Base-by-base conservation (phyloP, 108 stramenopile genomes). In the Pseudonitzschia delicatissima region DNA sequence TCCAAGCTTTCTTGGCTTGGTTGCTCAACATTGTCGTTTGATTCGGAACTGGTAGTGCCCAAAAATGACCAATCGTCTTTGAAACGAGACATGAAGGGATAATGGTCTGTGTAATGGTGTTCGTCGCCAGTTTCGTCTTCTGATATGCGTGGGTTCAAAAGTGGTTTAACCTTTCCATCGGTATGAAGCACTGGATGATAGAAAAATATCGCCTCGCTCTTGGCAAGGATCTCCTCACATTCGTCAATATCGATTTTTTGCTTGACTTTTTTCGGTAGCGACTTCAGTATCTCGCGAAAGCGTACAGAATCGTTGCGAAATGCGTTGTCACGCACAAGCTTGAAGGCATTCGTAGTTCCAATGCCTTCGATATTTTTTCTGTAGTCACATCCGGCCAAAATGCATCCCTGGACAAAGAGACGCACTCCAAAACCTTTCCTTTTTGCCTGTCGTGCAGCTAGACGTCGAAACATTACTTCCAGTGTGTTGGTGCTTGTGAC, bases 311-410 rank as follows among this genome's bases (percentile, higher is more conserved):
- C 65, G 27, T 74, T 63, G 17, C 84, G 79, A 69, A 83, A 79
- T 11, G 79, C 65, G 52, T 88, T 69, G 33, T 89, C 84, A 20
- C 71, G 71, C 29, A 98, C 78, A 23, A 85, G 53, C 62, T 93
- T 90, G 78, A 97, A 95, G 6, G 97, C 96, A 13, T 81, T 90
- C 2, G 91, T 77, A 34, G 93, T 71, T n/a, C 97, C 98, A 13
- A 98, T 73, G 27, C 96, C 95, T 8, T 82, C 71, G 13, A 98
- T 53, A 49, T 82, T 82, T 6, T 83, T 73, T 1, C 92, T 77
- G 71, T 99, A 99, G 78, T 99, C 98, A 51, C 97, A 98, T n/a
- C 98, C 98, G 31, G 93, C 77, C 27, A 99, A 63, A 0, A 97
- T 80, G 65, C 97, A 97, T 40, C 95, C 86, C 64, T 97, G 93